Percentiles rank a stretch among this genome's conserved stretches.
phyloP scores from a whole-genome alignment of 768 basidiomycete species.

The Tulasnella sp. region DNA sequence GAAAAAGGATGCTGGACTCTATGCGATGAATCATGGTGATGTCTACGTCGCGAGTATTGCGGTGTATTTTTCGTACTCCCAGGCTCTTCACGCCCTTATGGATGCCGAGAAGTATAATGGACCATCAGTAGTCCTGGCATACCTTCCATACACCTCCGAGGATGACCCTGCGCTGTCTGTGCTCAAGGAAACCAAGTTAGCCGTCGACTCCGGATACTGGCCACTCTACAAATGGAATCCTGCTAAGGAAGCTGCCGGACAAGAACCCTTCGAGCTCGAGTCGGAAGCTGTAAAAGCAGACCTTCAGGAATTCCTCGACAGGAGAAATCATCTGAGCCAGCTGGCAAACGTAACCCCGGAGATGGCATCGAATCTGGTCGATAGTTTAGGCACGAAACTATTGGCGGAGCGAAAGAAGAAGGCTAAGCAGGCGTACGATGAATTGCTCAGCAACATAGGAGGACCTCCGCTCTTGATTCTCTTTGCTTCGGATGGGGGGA shows the following conservation, averaged over 20 bases:
- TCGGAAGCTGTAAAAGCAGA: slow-evolving; percentile 91
- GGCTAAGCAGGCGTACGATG: slow-evolving; percentile 72
- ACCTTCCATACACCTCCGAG: slow-evolving; percentile 79
- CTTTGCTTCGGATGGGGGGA: slow-evolving; percentile 92
- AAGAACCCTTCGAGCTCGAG: slow-evolving; percentile 85
- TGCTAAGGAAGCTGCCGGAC: slow-evolving; percentile 53
- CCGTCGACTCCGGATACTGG: slow-evolving; percentile 95
- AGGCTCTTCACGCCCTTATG: slow-evolving; percentile 78
- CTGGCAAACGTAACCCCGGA: slow-evolving; percentile 70
- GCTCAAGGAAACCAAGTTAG: slow-evolving; percentile 95
- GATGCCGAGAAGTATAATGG: slow-evolving; percentile 87
- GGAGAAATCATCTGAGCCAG: slow-evolving; percentile 93
- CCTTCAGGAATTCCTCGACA: slow-evolving; percentile 82
- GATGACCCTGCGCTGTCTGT: slow-evolving; percentile 68
- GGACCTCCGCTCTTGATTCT: slow-evolving; percentile 79
- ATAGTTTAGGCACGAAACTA: slow-evolving; percentile 70
- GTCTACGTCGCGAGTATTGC: slow-evolving; percentile 94
- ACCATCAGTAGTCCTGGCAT: slow-evolving; percentile 84
- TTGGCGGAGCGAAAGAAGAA: slow-evolving; percentile 70
- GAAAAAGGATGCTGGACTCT: slow-evolving; percentile 93
- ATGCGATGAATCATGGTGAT: slow-evolving; percentile 97
- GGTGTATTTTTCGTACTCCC: slow-evolving; percentile 89
- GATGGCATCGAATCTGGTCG: slow-evolving; percentile 69
- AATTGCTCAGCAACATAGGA: slow-evolving; percentile 70
- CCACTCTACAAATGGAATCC: slow-evolving; percentile 98